Conservation (phyloP, 495 filamentous ascomycete species). For the Aspergillus funiculosus region DNA sequence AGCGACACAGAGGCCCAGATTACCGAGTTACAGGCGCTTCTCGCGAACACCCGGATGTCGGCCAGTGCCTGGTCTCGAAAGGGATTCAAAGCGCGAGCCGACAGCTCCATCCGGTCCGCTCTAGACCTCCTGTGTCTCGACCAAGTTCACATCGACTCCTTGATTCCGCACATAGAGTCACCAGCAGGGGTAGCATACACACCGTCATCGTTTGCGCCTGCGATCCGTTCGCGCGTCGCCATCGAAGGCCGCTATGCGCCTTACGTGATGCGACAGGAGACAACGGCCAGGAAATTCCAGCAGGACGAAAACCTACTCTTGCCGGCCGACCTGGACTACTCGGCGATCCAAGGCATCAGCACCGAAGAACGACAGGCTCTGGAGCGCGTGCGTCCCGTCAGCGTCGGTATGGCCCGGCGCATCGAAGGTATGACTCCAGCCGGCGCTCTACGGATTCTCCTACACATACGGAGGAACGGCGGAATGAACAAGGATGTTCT, state of each 20-base stretch:
- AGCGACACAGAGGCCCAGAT: conserved; percentile 56
- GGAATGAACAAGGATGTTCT: not conserved
- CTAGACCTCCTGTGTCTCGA: conserved; percentile 68
- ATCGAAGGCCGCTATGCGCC: conserved; percentile 83
- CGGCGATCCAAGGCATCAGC: conserved; percentile 62
- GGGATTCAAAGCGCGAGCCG: conserved; percentile 61
- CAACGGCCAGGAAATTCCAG: conserved; percentile 56
- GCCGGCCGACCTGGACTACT: conserved; percentile 74
- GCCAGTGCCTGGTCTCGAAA: conserved; percentile 58
- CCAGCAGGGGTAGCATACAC: conserved; percentile 26
- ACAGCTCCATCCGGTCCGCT: conserved; percentile 57
- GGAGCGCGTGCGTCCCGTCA: conserved; percentile 66
- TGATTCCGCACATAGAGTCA: conserved; percentile 51
- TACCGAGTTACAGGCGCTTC: conserved; percentile 53
- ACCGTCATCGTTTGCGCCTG: conserved; percentile 47
- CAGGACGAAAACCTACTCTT: conserved; percentile 71
- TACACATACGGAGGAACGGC: conserved; percentile 32
- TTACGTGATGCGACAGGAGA: conserved; percentile 66
- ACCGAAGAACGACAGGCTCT: conserved; percentile 69
- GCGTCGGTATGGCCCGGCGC: conserved; percentile 78
- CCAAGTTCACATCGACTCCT: conserved; percentile 47
- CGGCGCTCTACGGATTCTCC: conserved; percentile 42
- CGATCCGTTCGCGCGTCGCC: conserved; percentile 59
- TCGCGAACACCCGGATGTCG: conserved; percentile 50
- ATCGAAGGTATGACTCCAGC: conserved; percentile 70